A percentile compares a stretch with the other conserved stretches of the same genome.
These are phyloP conservation scores for Aspergillus melleus DNA, from an alignment of 2,329 filamentous ascomycete species.

Conservation along the genomic window DNA sequence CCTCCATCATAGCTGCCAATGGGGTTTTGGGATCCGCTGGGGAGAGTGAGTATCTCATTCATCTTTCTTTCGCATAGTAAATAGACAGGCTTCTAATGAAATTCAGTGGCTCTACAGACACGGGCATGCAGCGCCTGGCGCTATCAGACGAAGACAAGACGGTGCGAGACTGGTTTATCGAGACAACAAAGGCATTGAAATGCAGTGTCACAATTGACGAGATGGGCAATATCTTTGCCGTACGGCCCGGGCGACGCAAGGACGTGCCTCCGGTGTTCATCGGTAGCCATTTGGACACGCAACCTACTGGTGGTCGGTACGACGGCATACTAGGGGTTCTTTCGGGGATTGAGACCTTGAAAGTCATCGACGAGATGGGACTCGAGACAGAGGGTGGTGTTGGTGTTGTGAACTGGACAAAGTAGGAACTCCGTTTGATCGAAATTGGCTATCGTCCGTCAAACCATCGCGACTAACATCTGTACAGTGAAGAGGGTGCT, in stretches of 20 bases:
- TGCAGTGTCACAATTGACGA: slow-evolving; percentile 69
- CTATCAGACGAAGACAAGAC: slow-evolving; percentile 70
- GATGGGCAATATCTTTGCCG: slow-evolving; percentile 80
- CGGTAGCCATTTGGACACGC: slow-evolving; percentile 69
- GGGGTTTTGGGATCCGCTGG: slow-evolving; percentile 66
- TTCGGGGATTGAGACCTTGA: slow-evolving; percentile 72
- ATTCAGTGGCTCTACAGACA: slow-evolving; percentile 55
- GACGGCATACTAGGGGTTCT: slow-evolving; percentile 71
- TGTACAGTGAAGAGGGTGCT: slow-evolving; percentile 71
- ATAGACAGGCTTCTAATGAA: not conserved
- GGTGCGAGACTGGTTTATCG: slow-evolving; percentile 73
- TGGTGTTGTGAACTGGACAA: slow-evolving; percentile 65
- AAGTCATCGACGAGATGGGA: slow-evolving; percentile 64
- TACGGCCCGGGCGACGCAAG: slow-evolving; percentile 61
- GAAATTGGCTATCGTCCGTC: not conserved
- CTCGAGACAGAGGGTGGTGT: slow-evolving; percentile 70
- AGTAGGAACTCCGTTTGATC: slow-evolving; percentile 20
- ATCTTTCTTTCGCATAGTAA: not conserved
- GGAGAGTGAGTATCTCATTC: slow-evolving; percentile 56
- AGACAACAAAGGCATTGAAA: slow-evolving; percentile 61
- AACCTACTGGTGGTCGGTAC: slow-evolving; percentile 51
- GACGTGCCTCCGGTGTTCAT: slow-evolving; percentile 65
- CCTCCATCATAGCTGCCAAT: slow-evolving; percentile 66
- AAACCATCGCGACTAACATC: slow-evolving; percentile 12
- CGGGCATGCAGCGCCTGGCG: slow-evolving; percentile 74